Conservation (phyloP, 805 yeast genomes). For the Ascoidea rubescens region DNA sequence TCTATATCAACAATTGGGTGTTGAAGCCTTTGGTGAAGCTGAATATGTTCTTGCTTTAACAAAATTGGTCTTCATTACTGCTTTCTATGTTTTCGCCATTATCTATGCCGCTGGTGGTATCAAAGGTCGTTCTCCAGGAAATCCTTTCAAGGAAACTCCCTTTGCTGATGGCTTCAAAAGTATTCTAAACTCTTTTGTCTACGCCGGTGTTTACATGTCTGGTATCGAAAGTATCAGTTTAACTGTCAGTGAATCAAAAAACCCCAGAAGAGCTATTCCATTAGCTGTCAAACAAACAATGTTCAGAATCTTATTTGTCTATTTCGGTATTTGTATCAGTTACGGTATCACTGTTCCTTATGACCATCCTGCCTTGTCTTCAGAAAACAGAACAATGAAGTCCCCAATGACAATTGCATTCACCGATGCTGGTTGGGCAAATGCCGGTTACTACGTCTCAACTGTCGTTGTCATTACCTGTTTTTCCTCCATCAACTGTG, state of each 20-base stretch:
- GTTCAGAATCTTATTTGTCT: constrained; percentile 42
- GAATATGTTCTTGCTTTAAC: constrained; percentile 39
- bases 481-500: constrained; percentile 41
- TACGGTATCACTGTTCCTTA: constrained; percentile 48
- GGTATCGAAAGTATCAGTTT: constrained; percentile 37
- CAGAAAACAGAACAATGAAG: constrained; percentile 20
- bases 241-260: constrained; percentile 40
- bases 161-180: constrained; percentile 36
- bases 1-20: constrained; percentile 35
- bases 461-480: constrained; percentile 43
- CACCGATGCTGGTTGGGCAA: constrained; percentile 37
- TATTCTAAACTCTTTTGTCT: constrained; percentile 42
- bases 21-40: constrained; percentile 40
- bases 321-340: constrained; percentile 40
- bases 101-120: constrained; percentile 29
- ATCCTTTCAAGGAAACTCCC: constrained; percentile 20
- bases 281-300: constrained; percentile 45
- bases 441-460: constrained; percentile 36
- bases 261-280: constrained; percentile 47
- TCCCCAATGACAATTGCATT: constrained; percentile 31
- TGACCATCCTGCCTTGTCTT: constrained; percentile 30
- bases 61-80: constrained; percentile 29
- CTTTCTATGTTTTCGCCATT: constrained; percentile 37
- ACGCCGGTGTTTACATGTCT: constrained; percentile 42
- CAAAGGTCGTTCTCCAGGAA: constrained; percentile 18